Percentiles rank a stretch among this genome's conserved stretches.
Conservation (phyloP, 2,329 filamentous ascomycete genomes). For the Dothistroma pini region DNA sequence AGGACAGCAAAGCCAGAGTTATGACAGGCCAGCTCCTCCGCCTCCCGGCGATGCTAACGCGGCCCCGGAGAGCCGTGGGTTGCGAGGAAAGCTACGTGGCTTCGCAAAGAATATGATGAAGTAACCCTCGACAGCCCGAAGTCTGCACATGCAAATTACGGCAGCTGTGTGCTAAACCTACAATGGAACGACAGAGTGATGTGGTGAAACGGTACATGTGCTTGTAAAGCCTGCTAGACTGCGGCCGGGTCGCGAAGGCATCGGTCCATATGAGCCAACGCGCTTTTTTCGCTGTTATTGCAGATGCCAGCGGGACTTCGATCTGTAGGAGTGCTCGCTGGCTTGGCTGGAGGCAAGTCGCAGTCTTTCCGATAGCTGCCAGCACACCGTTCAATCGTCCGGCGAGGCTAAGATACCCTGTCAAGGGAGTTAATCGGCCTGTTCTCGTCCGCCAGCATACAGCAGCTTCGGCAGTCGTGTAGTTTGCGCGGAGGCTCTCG, state of each 20-base stretch:
- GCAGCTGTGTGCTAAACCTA: background rate
- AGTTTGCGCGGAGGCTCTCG: background rate
- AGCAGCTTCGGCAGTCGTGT: conserved; percentile 3
- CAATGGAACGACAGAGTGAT: background rate
- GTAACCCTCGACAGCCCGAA: background rate
- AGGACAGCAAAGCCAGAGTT: conserved; percentile 7
- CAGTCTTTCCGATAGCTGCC: background rate
- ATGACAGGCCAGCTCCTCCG: conserved; percentile 17
- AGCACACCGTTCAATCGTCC: background rate
- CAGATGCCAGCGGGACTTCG: background rate
- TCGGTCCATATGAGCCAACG: background rate
- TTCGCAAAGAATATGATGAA: conserved; percentile 9
- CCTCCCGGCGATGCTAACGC: conserved; percentile 8
- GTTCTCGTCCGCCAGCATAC: background rate
- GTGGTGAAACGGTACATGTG: conserved; percentile 1
- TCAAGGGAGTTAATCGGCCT: background rate
- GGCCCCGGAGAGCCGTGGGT: conserved; percentile 1
- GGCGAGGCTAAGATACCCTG: background rate
- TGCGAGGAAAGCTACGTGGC: conserved; percentile 11
- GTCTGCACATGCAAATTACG: background rate
- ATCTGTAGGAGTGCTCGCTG: background rate
- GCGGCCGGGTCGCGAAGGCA: too few relatives aligned
- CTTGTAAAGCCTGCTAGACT: background rate
- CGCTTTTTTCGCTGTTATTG: background rate
- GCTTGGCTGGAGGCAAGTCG: background rate